Evolutionary conservation across 768 basidiomycete genomes (phyloP).

Genomic region (Mycena leptocephala): DNA sequence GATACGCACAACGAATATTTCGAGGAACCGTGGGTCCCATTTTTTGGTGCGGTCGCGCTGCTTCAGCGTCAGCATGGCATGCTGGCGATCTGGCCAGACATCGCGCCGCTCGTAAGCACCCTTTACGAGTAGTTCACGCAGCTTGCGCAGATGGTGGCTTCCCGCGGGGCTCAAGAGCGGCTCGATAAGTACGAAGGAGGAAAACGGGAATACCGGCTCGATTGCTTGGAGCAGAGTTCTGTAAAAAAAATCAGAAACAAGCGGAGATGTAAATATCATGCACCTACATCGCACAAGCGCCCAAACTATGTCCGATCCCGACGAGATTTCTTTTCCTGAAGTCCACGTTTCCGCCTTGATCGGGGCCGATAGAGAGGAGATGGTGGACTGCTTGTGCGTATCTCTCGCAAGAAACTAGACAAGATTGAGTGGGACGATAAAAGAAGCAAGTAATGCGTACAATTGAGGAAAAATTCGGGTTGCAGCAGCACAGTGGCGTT

Average conservation of each 20-base stretch:
- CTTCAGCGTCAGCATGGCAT: conserved; percentile 57
- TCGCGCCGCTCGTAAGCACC: conserved; percentile 67
- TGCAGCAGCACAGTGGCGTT: conserved; percentile 65
- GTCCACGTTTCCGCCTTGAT: conserved; percentile 58
- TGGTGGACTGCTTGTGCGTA: conserved; percentile 74
- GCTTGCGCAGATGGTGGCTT: conserved; percentile 54
- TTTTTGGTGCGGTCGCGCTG: conserved; percentile 50
- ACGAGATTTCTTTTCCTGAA: conserved; percentile 68
- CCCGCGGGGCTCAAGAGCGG: conserved; percentile 74
- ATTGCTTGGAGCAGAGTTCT: conserved; percentile 72
- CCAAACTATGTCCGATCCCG: conserved; percentile 80
- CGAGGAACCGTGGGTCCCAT: conserved; percentile 72
- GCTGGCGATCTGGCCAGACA: conserved; percentile 65
- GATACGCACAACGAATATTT: conserved; percentile 67
- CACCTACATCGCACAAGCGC: conserved; percentile 75
- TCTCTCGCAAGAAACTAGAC: conserved; percentile 73
- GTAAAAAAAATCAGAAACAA: not conserved
- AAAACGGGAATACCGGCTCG: conserved; percentile 62
- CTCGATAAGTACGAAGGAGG: conserved; percentile 73
- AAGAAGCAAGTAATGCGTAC: conserved; percentile 50
- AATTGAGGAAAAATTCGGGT: conserved; percentile 62
- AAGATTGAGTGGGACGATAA: conserved; percentile 1
- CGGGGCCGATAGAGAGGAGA: conserved; percentile 64
- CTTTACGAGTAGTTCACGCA: conserved; percentile 61
- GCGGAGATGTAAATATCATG: not conserved